Evolutionary conservation across 2,329 filamentous ascomycete genomes (phyloP).

Genomic region (Neofusicoccum umdonicola): DNA sequence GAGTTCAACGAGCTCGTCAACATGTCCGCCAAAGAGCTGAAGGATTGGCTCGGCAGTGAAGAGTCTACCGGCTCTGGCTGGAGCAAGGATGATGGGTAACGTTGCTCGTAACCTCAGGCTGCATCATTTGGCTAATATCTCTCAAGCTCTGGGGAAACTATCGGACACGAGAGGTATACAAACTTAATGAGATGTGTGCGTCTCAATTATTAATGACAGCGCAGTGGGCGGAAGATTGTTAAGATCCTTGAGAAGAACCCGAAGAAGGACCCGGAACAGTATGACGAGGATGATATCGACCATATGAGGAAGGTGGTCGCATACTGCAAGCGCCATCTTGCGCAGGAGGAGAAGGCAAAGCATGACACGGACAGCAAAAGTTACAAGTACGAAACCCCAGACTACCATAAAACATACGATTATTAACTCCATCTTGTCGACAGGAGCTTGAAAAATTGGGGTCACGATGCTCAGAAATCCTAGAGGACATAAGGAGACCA

Average conservation of each 20-base stretch:
- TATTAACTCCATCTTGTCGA: neutral
- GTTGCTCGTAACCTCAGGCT: neutral
- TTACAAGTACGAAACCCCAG: conserved; percentile 45
- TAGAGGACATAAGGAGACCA: neutral
- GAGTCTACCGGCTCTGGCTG: conserved; percentile 60
- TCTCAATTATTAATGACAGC: neutral
- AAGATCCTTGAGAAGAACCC: conserved; percentile 63
- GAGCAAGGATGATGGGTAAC: conserved; percentile 48
- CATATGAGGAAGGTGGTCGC: conserved; percentile 65
- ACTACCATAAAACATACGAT: neutral
- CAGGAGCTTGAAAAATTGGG: conserved; percentile 32
- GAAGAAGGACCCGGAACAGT: conserved; percentile 54
- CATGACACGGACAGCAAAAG: conserved; percentile 54
- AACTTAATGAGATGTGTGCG: too few species aligned
- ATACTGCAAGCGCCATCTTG: conserved; percentile 65
- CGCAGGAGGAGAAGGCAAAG: conserved; percentile 61
- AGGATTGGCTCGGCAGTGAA: conserved; percentile 60
- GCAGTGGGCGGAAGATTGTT: conserved; percentile 61
- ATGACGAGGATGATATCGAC: conserved; percentile 55
- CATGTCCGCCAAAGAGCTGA: conserved; percentile 61
- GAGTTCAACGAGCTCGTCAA: conserved; percentile 68
- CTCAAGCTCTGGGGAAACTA: conserved; percentile 54
- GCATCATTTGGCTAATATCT: neutral
- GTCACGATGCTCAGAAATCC: conserved; percentile 36
- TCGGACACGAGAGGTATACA: conserved; percentile 58